These are phyloP conservation scores for Penicillium waksmanii DNA, from an alignment of 495 filamentous ascomycete species.

Conservation along the genomic window DNA sequence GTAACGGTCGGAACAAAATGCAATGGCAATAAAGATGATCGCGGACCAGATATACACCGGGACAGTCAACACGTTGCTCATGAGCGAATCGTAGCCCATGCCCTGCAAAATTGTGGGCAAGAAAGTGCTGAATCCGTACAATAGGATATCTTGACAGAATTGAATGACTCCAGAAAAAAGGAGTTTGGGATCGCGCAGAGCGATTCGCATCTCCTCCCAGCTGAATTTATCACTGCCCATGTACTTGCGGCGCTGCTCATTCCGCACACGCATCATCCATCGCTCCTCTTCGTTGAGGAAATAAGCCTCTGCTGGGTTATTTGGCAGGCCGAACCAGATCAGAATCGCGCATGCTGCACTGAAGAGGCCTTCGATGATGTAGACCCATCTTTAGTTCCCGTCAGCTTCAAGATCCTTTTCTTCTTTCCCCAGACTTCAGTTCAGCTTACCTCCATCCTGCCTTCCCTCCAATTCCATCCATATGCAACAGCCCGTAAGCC, in stretches of 20 bases:
- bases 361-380: constrained; percentile 59
- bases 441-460: constrained; percentile 45
- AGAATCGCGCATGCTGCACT: constrained; percentile 54
- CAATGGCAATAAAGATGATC: constrained; percentile 45
- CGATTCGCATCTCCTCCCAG: constrained; percentile 54
- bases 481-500: constrained; percentile 49
- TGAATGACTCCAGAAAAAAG: constrained; percentile 50
- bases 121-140: constrained; percentile 65
- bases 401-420: constrained; percentile 9
- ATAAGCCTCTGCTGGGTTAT: constrained; percentile 56
- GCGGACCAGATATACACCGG: constrained; percentile 49
- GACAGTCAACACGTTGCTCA: constrained; percentile 51
- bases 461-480: constrained; percentile 46
- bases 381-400: constrained; percentile 41
- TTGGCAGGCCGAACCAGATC: constrained; percentile 59
- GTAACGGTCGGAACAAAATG: constrained; percentile 45
- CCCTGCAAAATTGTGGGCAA: constrained; percentile 58
- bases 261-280: constrained; percentile 53
- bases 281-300: constrained; percentile 56
- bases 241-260: constrained; percentile 43
- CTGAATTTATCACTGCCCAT: constrained; percentile 55
- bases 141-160: constrained; percentile 57
- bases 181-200: constrained; percentile 44
- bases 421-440: neutral
- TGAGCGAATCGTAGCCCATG: constrained; percentile 53